phyloP scores from a whole-genome alignment of 495 filamentous ascomycete genomes.

The Talaromyces borbonicus region DNA sequence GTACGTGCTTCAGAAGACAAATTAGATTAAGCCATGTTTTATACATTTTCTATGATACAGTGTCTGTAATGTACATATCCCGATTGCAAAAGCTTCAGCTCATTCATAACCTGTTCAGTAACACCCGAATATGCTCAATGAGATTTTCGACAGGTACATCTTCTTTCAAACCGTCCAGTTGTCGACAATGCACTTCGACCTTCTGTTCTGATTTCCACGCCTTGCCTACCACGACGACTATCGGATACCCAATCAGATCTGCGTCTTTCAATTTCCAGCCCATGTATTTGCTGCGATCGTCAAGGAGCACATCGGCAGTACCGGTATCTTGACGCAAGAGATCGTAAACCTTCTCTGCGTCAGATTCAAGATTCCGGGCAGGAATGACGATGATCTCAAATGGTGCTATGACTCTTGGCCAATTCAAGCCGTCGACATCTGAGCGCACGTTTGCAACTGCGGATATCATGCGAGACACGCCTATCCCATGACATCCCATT shows the following conservation, averaged over 20 bases:
- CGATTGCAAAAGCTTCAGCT: too few species aligned
- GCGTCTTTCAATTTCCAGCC: slow-evolving; percentile 85
- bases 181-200: slow-evolving; percentile 72
- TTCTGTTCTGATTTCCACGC: slow-evolving; percentile 53
- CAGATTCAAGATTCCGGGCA: slow-evolving; percentile 33
- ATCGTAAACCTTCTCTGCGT: slow-evolving; percentile 53
- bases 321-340: slow-evolving; percentile 21
- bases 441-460: slow-evolving; percentile 68
- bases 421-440: slow-evolving; percentile 70
- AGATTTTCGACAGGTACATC: slow-evolving; percentile 36
- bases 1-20: too few species aligned
- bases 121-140: slow-evolving; percentile 23
- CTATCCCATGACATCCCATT: slow-evolving; percentile 97
- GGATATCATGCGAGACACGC: slow-evolving; percentile 81
- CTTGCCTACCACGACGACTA: slow-evolving; percentile 69
- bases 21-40: too few species aligned
- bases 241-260: slow-evolving; percentile 78
- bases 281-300: slow-evolving; percentile 62
- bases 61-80: too few species aligned
- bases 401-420: slow-evolving; percentile 80
- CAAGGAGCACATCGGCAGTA: slow-evolving; percentile 52
- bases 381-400: slow-evolving; percentile 69
- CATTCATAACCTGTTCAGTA: slow-evolving; percentile 22
- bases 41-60: too few species aligned
- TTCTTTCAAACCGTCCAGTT: slow-evolving; percentile 34